Base-by-base conservation (phyloP, 2,329 filamentous ascomycete species). In the Hymenoscyphus linearis region DNA sequence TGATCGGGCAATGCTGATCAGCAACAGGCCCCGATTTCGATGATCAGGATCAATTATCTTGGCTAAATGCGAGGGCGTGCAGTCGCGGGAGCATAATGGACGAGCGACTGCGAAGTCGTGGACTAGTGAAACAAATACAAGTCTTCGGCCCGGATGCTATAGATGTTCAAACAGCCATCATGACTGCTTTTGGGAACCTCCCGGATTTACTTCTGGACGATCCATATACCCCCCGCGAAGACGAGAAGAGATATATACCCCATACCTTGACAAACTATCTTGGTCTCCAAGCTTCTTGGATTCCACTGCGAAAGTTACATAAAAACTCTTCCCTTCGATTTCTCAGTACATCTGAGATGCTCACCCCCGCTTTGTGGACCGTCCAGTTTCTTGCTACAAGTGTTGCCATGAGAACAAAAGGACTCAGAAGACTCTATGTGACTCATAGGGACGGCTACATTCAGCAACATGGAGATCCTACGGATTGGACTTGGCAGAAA, bases 301-400 rank as follows among this genome's bases (percentile, higher is more conserved):
- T 93, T n/a, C 90, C 90, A 4, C 77, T 93, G 18, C 84, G 89
- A 57, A 93, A 93, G 72, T 77, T 91, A 2, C 84, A 89, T 70
- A 91, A 88, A 69, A 87, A 91, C 61, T 86, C 87, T 0, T 82
- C 85, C 27, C 79, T 93, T 6, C 84, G 85, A 1, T 92, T 92
- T 67, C 78, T 93, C 12, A 83, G 82, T 5, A 85, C 85, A 1
- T 78, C 84, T 1, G 90, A 93, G 72, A 89, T 93, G 85, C 75
- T 89, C 40, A 91, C 87, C 0, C 84, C 88, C 0, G 82, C 85
- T 1, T 74, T 86, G 2, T 93, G 90, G 90, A 84, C 86, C 57
- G 83, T 86, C 2, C 79, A 83, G 10, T 93, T 93, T 64, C 79
- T 93, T 31, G 80, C 80, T 56, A 86, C 87, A 1, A 85, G 83